Base-by-base conservation (phyloP, 73 alveolate genomes). In the Uronychia setigera region DNA sequence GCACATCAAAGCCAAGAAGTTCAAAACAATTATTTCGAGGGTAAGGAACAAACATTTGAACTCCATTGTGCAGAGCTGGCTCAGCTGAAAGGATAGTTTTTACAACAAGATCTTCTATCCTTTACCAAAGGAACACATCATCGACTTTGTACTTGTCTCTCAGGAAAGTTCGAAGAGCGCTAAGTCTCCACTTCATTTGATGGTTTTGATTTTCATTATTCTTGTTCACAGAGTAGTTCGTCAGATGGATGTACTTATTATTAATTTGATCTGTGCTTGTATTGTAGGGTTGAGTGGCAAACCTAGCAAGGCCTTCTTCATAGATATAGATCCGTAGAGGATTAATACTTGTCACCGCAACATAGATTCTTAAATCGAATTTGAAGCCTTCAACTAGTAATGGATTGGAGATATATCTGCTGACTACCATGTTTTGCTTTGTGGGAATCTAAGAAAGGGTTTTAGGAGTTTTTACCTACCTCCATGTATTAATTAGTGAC, bases 281-380 rank as follows among this genome's bases (percentile, higher is more conserved):
- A 35, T 96, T 92, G 93, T 97, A 97, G 77, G 90, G 86, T 76
- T 95, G 96, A 29, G 99, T 95, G 32, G 99, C 99, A 91, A 97
- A 97, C 84, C 99, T 96, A 13, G 96, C 97, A 67, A 97, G 89
- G 19, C 99, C 99, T 82, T 97, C 99, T 67, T 97, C 96, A 87
- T 92, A 97, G 83, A 98, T 89, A 83, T 91, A 98, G 29, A 98
- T 88, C 84, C 97, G 88, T 31, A 98, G 92, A 0, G 99, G 99
- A 78, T 92, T 95, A 76, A 91, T 92, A 60, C 98, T 91, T 0
- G 98, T 94, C 26, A 96, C 94, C 35, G 93, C 84, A 30, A 96
- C 98, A 87, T 96, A 96, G 34, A 96, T 87, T 80, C 98, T 96
- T 35, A 97, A 79, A 94, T 97, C 99, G 58, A 93, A 96, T 92